These are phyloP conservation scores for Letharia lupina DNA, from an alignment of 495 filamentous ascomycete genomes.

Conservation along the genomic window DNA sequence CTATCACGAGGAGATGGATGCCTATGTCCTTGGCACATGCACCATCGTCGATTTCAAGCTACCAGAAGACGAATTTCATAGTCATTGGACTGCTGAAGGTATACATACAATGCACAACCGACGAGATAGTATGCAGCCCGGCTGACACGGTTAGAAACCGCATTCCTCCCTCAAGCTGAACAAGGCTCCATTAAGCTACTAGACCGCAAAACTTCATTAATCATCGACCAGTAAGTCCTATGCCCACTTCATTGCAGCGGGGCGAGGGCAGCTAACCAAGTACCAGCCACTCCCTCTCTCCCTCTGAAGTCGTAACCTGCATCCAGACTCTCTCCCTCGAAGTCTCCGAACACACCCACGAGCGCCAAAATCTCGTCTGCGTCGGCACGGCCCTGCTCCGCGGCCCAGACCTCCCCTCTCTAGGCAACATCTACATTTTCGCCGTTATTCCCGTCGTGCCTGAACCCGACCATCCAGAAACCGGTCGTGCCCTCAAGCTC, in stretches of 20 bases:
- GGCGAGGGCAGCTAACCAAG: not conserved
- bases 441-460: constrained; percentile 87
- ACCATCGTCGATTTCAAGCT: constrained; percentile 61
- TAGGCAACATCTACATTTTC: constrained; percentile 84
- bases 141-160: constrained; percentile 31
- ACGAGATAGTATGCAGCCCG: constrained; percentile 10
- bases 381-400: constrained; percentile 76
- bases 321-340: constrained; percentile 80
- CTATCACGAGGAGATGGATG: constrained; percentile 63
- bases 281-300: constrained; percentile 47
- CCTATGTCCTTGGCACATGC: constrained; percentile 71
- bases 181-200: constrained; percentile 65
- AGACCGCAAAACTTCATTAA: constrained; percentile 62
- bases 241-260: not conserved
- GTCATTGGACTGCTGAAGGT: constrained; percentile 69
- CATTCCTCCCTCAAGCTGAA: constrained; percentile 59
- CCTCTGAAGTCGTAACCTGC: constrained; percentile 67
- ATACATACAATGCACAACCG: not conserved
- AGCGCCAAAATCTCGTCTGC: constrained; percentile 68
- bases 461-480: constrained; percentile 76
- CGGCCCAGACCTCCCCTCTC: constrained; percentile 80
- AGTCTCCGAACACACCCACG: constrained; percentile 79
- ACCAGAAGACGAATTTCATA: constrained; percentile 73
- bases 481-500: constrained; percentile 72
- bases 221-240: constrained; percentile 59